These are phyloP conservation scores for Butyriboletus loyo DNA, from an alignment of 768 basidiomycete species.

Conservation along the genomic window DNA sequence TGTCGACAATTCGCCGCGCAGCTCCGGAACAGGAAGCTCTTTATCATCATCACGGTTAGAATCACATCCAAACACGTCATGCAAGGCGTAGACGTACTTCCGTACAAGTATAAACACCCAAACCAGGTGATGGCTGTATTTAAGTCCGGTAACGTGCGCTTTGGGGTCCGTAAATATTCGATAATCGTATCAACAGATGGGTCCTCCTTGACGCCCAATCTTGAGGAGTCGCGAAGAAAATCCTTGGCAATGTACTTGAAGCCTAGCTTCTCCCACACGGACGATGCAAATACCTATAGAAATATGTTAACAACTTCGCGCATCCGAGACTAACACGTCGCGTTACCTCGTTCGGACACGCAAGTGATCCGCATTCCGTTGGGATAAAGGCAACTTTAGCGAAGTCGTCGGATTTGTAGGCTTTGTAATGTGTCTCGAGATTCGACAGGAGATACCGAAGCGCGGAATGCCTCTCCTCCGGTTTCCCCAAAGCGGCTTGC, in stretches of 20 bases:
- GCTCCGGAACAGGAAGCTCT: conserved; percentile 5
- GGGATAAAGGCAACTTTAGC: conserved; percentile 11
- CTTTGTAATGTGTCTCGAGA: conserved; percentile 6
- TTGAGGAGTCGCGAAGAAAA: conserved; percentile 5
- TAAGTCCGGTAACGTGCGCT: conserved; percentile 1
- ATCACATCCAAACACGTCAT: background rate
- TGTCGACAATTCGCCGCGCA: conserved; percentile 5
- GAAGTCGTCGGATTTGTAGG: conserved; percentile 10
- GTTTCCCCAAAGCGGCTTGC: conserved; percentile 2
- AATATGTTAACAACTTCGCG: background rate
- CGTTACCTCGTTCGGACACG: conserved; percentile 9
- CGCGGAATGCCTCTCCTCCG: background rate
- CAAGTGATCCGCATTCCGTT: conserved; percentile 4
- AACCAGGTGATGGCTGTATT: conserved; percentile 7
- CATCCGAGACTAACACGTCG: background rate
- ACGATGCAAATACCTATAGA: conserved; percentile 7
- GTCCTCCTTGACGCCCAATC: conserved; percentile 10
- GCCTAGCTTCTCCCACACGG: conserved; percentile 7
- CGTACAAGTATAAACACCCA: background rate
- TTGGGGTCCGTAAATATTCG: background rate
- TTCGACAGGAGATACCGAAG: conserved; percentile 12
- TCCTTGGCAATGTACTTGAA: conserved; percentile 2
- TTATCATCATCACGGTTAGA: background rate
- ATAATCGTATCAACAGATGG: conserved; percentile 1
- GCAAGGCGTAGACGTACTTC: conserved; percentile 2